These are phyloP conservation scores for Aquilaria yunnanensis DNA, from an alignment of 345 rosid species.

Conservation along the genomic window DNA sequence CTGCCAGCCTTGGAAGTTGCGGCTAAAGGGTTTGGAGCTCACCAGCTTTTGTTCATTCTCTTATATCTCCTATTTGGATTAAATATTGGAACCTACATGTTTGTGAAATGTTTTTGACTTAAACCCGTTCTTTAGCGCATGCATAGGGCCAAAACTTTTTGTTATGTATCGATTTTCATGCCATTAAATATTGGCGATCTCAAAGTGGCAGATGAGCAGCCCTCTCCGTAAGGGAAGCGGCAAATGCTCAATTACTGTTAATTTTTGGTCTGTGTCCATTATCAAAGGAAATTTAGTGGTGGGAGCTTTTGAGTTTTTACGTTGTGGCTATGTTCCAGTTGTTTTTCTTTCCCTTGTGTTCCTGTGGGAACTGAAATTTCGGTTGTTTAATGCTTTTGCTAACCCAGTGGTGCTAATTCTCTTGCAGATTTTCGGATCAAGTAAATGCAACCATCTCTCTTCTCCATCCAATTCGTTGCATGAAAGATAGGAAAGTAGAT, in stretches of 20 bases:
- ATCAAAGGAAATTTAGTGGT: no score
- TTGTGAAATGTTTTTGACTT: no score
- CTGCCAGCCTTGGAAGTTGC: constrained; percentile 76
- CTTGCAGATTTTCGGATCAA: constrained; percentile 65
- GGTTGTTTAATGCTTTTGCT: constrained; percentile 2
- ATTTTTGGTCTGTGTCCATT: no score
- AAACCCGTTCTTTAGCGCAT: no score
- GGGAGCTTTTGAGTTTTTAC: not conserved
- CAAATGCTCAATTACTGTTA: no score
- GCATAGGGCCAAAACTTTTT: no score
- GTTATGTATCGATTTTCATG: no score
- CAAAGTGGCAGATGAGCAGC: no score
- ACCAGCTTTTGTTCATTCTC: constrained; percentile 5
- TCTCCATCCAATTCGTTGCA: constrained; percentile 92
- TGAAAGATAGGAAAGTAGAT: constrained; percentile 66
- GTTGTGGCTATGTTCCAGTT: not conserved
- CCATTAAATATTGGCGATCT: no score
- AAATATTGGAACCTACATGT: not conserved
- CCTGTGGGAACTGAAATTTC: not conserved
- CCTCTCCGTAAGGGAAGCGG: no score
- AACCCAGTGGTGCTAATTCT: not conserved
- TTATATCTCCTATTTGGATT: not conserved
- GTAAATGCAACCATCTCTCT: constrained; percentile 67
- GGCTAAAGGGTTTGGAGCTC: constrained; percentile 45
- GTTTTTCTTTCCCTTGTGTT: not conserved